Conservation (phyloP, 305 asterid genomes). For the Caryopteris hybrid region DNA sequence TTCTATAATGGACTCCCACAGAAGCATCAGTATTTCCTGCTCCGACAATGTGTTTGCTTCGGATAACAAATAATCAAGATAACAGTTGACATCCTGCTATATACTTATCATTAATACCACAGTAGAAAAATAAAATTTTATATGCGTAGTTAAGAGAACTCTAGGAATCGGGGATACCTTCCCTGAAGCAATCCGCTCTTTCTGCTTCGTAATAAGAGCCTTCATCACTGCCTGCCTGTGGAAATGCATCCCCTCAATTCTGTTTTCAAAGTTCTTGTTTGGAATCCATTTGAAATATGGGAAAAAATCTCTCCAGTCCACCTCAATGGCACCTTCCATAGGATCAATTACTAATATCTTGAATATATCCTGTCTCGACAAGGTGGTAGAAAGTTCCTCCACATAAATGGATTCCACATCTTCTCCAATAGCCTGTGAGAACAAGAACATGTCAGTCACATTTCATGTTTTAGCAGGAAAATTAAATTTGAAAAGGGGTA, state of each 20-base stretch:
- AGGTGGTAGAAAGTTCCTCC: slow-evolving; percentile 42
- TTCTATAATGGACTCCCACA: slow-evolving; percentile 86
- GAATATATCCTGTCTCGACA: slow-evolving; percentile 48
- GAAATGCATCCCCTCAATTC: slow-evolving; percentile 35
- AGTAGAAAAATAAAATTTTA: background rate
- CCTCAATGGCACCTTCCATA: slow-evolving; percentile 90
- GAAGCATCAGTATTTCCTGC: slow-evolving; percentile 57
- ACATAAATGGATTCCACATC: slow-evolving; percentile 57
- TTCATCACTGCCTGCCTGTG: slow-evolving; percentile 61
- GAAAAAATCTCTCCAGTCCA: slow-evolving; percentile 95
- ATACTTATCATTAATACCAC: background rate
- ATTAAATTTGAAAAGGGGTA: background rate
- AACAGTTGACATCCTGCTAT: slow-evolving; percentile 58
- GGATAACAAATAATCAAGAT: slow-evolving; percentile 57
- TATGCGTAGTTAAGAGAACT: background rate
- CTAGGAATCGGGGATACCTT: slow-evolving; percentile 34
- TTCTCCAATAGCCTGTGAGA: slow-evolving; percentile 53
- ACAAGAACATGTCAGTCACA: background rate
- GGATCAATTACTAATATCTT: slow-evolving; percentile 52
- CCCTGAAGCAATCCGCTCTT: slow-evolving; percentile 59
- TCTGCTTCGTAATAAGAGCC: slow-evolving; percentile 57
- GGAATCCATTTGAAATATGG: slow-evolving; percentile 79
- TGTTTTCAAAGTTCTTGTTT: slow-evolving; percentile 53
- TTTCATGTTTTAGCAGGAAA: background rate
- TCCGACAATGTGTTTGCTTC: slow-evolving; percentile 61